Evolutionary conservation across 176 grass and related monocot species (phyloP).

Genomic region (Eragrostis nindensis): DNA sequence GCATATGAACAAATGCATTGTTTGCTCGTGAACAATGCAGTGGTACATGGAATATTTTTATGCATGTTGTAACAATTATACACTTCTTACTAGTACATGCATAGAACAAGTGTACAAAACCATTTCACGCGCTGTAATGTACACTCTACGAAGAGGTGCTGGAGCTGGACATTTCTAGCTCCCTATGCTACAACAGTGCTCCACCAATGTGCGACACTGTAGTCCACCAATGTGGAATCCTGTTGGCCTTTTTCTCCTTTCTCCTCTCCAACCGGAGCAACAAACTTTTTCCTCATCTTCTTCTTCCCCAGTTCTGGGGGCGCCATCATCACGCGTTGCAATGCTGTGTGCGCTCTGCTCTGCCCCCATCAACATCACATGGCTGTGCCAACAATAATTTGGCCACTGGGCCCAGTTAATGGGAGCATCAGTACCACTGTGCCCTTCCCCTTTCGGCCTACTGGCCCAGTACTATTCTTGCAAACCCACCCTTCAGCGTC

Average conservation of each 20-base stretch:
- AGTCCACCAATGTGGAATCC: slow-evolving; percentile 11
- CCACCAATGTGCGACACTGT: slow-evolving; percentile 4
- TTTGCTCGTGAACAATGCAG: too few species aligned
- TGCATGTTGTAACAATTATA: too few species aligned
- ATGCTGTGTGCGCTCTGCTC: not conserved
- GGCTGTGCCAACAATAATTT: slow-evolving; percentile 49
- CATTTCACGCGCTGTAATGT: too few species aligned
- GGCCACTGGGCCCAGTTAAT: slow-evolving; percentile 36
- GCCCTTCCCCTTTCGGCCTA: slow-evolving; percentile 6
- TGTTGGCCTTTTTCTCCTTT: slow-evolving; percentile 19
- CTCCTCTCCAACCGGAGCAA: not conserved
- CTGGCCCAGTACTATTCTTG: not conserved
- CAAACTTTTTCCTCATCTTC: not conserved
- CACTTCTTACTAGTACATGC: too few species aligned
- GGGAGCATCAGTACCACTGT: slow-evolving; percentile 28
- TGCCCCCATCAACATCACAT: slow-evolving; percentile 34
- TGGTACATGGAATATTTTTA: too few species aligned
- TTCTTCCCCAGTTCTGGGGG: not conserved
- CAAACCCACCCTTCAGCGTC: not conserved
- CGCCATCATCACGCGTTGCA: slow-evolving; percentile 31
- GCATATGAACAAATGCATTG: too few species aligned
- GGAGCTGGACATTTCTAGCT: not conserved
- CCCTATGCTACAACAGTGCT: not conserved
- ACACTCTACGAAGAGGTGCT: too few species aligned
- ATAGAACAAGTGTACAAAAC: too few species aligned